phyloP scores from a whole-genome alignment of 1,139 yeast genomes.

The Arxiozyma heterogenica region DNA sequence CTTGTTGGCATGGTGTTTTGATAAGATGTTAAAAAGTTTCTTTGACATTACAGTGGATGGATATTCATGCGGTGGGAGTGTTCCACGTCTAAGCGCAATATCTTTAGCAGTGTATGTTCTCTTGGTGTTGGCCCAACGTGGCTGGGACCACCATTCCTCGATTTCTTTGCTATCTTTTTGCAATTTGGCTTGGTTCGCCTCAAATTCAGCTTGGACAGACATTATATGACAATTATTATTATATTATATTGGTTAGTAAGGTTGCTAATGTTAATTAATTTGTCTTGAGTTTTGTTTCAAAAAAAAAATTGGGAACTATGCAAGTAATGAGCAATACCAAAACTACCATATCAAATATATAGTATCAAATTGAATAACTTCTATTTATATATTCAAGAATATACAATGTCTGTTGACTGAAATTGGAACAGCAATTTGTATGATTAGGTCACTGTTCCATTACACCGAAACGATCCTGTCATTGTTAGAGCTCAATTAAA shows the following conservation, averaged over 20 bases:
- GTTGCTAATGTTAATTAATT: too few relatives aligned
- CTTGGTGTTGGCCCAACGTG: constrained; percentile 84
- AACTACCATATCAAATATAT: not conserved
- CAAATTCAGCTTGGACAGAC: constrained; percentile 12
- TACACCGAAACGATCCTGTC: not conserved
- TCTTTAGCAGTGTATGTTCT: constrained; percentile 86
- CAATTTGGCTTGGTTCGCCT: constrained; percentile 13
- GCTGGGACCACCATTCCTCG: constrained; percentile 83
- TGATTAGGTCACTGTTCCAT: not conserved
- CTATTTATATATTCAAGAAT: not conserved
- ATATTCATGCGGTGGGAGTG: constrained; percentile 50
- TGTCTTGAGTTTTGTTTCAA: not conserved
- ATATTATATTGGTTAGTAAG: constrained; percentile 10
- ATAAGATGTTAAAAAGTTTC: constrained; percentile 62
- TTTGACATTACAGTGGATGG: constrained; percentile 79
- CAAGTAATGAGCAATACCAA: not conserved
- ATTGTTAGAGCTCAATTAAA: too few relatives aligned
- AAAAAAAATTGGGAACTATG: not conserved
- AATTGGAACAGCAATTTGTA: too few relatives aligned
- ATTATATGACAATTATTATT: not conserved
- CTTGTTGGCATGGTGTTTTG: constrained; percentile 62
- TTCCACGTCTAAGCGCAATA: constrained; percentile 82
- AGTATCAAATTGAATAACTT: not conserved
- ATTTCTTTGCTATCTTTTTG: constrained; percentile 62
- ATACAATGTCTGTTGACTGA: not conserved